These are phyloP conservation scores for Phytophthora crassamura DNA, from an alignment of 352 stramenopile genomes.

Conservation along the genomic window DNA sequence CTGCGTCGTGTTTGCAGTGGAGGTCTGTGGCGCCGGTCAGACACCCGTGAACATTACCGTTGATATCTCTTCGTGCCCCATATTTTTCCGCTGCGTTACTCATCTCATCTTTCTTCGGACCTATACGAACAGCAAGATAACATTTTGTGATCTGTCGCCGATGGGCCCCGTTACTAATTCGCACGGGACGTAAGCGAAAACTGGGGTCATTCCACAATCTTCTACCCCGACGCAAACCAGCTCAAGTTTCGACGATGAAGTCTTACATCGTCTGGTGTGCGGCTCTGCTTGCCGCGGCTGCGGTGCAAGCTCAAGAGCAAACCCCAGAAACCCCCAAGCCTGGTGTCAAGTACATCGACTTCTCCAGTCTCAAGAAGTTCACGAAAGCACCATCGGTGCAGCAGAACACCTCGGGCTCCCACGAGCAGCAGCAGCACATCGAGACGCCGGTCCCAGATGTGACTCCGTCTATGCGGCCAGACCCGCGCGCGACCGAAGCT, in stretches of 20 bases:
- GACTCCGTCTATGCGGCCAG: neutral
- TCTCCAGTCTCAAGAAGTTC: no score
- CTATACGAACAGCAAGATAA: slow-evolving; percentile 3
- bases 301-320: neutral
- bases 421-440: no score
- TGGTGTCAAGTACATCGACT: neutral
- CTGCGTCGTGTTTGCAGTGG: no score
- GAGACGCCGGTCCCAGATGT: neutral
- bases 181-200: neutral
- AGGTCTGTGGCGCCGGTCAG: no score
- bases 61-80: no score
- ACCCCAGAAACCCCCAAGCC: neutral
- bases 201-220: neutral
- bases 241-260: slow-evolving; percentile 1
- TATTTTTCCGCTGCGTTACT: no score
- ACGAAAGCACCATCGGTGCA: neutral
- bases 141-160: neutral
- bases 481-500: slow-evolving; percentile 12
- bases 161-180: no score
- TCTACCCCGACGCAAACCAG: neutral
- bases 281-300: neutral
- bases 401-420: neutral
- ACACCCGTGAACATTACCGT: no score
- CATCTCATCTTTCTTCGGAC: neutral
- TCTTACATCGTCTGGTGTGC: neutral